Base-by-base conservation (phyloP, 768 basidiomycete species). In the Tricholomella constricta region DNA sequence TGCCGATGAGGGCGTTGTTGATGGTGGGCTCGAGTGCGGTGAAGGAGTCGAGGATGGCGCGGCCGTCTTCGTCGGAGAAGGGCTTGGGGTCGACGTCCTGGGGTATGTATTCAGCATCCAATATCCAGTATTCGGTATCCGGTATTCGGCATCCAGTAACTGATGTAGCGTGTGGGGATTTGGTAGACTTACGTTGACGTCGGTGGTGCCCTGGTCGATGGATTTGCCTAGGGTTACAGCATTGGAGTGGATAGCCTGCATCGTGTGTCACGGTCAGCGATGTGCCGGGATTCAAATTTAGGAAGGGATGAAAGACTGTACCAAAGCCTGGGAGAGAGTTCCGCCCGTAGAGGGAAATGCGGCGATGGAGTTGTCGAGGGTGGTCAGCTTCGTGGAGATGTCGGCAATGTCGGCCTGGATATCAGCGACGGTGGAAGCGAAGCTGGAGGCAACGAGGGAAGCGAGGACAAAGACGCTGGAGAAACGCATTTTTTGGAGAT, bases 401-500 rank as follows among this genome's bases (percentile, higher is more conserved):
- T 17, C 52, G 3, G 37, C 48, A 41, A 73, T 62, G 58, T 74
- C 74, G 11, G 55, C 34, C 49, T 68, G 45, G 22, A 76, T 63
- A 22, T 66, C 45, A 1, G 65, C 64, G 20, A 65, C 57, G 26
- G 68, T 69, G 15, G 61, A 43, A 12, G 64, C 65, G n/a, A 66
- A 59, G 15, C 61, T 51, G 17, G 61, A 59, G 42, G 61, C 47
- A 7, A 58, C 59, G 48, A 69, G 51, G 25, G 56, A 59, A 20
- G 67, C 66, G 29, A 71, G 52, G 47, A 69, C 46, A 45, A 65
- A 44, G 56, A 71, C 43, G 20, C 55, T 52, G 32, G 62, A 58
- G 60, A 69, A 61, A 52, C 64, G 69, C 68, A 71, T 69, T 12
- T 41, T 52, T n/a, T n/a, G n/a, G n/a, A n/a, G n/a, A n/a, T n/a